Evolutionary conservation across 176 grass and related monocot species (phyloP).

Genomic region (Hordeum vulgare): MorexV3_pseudomolecules_assembly NC_058521.1:191577452-191577951

Average conservation of each 20-base stretch:
- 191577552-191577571: neutral
- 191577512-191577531: neutral
- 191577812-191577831: neutral
- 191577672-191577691: neutral
- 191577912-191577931: neutral
- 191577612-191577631: neutral
- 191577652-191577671: neutral
- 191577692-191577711: neutral
- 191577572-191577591: neutral
- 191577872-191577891: neutral
- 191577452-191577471: neutral
- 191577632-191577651: neutral
- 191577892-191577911: neutral
- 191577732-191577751: neutral
- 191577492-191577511: neutral
- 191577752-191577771: neutral
- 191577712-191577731: neutral
- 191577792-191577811: neutral
- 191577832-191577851: neutral
- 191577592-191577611: neutral
- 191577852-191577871: neutral
- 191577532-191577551: neutral
- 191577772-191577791: neutral
- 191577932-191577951: neutral
- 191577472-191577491: neutral